phyloP scores from a whole-genome alignment of 768 basidiomycete species.

The Lentinula aciculospora region DNA sequence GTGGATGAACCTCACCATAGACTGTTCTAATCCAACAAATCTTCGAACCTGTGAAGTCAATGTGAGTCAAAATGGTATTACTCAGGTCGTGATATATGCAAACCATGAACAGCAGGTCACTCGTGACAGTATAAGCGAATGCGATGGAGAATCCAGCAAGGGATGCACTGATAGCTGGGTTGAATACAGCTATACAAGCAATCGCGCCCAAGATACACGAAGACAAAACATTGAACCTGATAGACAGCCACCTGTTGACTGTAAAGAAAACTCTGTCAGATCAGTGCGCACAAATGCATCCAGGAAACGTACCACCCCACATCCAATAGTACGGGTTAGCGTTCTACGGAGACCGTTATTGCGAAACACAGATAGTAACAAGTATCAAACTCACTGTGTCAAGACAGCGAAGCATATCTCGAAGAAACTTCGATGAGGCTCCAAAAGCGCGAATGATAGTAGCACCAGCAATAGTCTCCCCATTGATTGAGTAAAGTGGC shows the following conservation, averaged over 20 bases:
- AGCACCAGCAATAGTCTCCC: conserved; percentile 63
- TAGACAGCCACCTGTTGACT: conserved; percentile 90
- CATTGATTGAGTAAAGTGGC: conserved; percentile 40
- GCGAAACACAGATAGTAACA: neutral
- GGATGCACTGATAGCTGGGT: conserved; percentile 72
- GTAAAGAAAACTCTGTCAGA: conserved; percentile 5
- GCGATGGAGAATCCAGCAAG: conserved; percentile 83
- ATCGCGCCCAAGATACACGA: conserved; percentile 68
- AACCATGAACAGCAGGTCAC: conserved; percentile 66
- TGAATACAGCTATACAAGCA: conserved; percentile 57
- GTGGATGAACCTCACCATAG: conserved; percentile 54
- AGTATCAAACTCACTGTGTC: conserved; percentile 54
- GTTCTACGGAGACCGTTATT: conserved; percentile 37
- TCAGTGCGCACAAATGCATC: neutral
- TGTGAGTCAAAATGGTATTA: neutral
- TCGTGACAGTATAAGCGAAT: conserved; percentile 73
- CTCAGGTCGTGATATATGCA: conserved; percentile 7
- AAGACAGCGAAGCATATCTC: conserved; percentile 78
- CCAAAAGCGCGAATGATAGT: conserved; percentile 75
- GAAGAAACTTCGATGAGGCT: conserved; percentile 77
- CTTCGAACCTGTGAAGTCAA: conserved; percentile 47
- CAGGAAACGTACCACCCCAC: conserved; percentile 61
- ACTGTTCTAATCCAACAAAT: conserved; percentile 86
- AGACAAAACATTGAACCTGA: conserved; percentile 82
- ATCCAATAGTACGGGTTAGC: conserved; percentile 62